Base-by-base conservation (phyloP, 1,284 basidiomycete species). In the Marasmius fiardii region DNA sequence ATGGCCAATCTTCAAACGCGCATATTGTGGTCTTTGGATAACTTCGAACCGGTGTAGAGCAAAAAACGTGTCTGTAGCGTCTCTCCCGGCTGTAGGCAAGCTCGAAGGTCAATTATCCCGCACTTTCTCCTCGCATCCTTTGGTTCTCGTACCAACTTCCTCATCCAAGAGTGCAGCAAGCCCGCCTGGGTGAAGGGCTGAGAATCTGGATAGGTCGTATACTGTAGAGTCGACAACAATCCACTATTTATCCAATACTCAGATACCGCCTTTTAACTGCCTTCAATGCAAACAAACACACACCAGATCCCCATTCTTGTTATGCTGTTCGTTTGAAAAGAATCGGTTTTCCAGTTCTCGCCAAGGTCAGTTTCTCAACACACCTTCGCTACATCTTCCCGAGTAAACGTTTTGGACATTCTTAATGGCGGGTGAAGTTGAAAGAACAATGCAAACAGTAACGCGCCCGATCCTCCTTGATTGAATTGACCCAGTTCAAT, bases 141-240 rank as follows among this genome's bases (percentile, higher is more conserved):
- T 8, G n/a, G 35, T 31, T 31, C 7, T 77, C 81, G 64, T 58
- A 89, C 88, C 87, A 54, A 93, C 79, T 60, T 90, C 88, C 44
- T 77, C 73, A 61, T 92, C 88, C 37, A 86, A 68, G 24, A 96
- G 77, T 16, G 92, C 91, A 6, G 83, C 80, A 0, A 80, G 65
- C 10, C 93, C 93, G 52, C 93, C 93, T 0, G 93, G 93, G 68
- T 95, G 93, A 61, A 95, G 75, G 52, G 75, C 78, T 53, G 79
- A 81, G 69, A 95, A 95, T 62, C 84, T 86, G 55, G 85, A 83
- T 26, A 94, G 73, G 68, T 93, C 87, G 70, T 88, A 94, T 28
- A 95, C 90, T 65, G 85, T 88, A 20, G 86, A 80, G 69, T 95
- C 92, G 63, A 95, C 79, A 59, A 93, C 81, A 61, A 93, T 74